phyloP scores from a whole-genome alignment of 345 rosid genomes.

The Pistacia vera region DNA sequence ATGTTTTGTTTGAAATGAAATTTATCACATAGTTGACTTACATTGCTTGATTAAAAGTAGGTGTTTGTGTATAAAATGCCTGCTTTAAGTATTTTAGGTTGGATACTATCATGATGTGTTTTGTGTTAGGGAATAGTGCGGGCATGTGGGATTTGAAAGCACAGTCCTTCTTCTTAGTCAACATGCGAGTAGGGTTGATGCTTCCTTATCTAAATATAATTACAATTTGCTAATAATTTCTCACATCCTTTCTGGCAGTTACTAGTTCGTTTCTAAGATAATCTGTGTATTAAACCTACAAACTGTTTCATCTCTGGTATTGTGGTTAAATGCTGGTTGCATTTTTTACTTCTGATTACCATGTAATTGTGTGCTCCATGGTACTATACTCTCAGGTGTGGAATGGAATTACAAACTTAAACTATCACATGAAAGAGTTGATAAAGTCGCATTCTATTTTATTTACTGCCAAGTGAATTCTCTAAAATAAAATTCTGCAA shows the following conservation, averaged over 20 bases:
- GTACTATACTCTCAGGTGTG: background rate
- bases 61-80: background rate
- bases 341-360: background rate
- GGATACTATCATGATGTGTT: background rate
- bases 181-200: background rate
- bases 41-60: background rate
- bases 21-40: background rate
- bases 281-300: background rate
- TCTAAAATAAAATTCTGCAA: too few relatives aligned
- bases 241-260: background rate
- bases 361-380: background rate
- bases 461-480: too few relatives aligned
- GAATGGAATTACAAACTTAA: too few relatives aligned
- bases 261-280: background rate
- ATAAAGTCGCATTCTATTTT: too few relatives aligned
- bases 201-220: background rate
- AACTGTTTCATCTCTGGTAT: background rate
- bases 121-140: background rate
- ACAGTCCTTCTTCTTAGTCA: background rate
- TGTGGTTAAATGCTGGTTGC: background rate
- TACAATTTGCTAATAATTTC: background rate
- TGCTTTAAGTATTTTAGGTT: background rate
- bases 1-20: background rate
- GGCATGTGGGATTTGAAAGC: background rate
- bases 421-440: too few relatives aligned